phyloP scores from a whole-genome alignment of 495 filamentous ascomycete species.

The Clavariopsis aquatica region DNA sequence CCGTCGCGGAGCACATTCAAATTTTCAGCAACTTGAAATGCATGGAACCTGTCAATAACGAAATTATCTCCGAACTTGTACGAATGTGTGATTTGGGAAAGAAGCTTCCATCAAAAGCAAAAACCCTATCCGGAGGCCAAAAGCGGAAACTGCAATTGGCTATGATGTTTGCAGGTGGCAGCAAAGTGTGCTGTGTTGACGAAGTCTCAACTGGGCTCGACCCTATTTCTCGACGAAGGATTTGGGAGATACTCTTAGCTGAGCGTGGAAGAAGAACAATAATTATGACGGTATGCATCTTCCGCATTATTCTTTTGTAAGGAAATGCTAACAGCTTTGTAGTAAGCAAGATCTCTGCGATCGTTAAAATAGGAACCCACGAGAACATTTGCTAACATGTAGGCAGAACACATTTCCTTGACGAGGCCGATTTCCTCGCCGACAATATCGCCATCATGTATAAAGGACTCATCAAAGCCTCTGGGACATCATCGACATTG shows the following conservation, averaged over 20 bases:
- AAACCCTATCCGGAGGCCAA: conserved; percentile 80
- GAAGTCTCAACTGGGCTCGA: conserved; percentile 77
- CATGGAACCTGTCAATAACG: conserved; percentile 49
- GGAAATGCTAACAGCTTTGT: no score
- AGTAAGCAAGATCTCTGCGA: no score
- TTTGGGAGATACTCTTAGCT: conserved; percentile 88
- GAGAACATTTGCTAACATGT: no score
- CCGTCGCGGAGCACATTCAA: conserved; percentile 74
- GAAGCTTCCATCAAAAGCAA: conserved; percentile 65
- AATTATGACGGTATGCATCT: no score
- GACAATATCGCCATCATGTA: conserved; percentile 47
- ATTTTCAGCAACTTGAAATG: conserved; percentile 80
- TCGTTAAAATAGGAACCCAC: no score
- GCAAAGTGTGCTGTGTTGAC: conserved; percentile 84
- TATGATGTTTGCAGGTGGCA: conserved; percentile 92
- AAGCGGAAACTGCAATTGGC: conserved; percentile 87
- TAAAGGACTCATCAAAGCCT: conserved; percentile 43
- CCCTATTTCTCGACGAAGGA: conserved; percentile 77
- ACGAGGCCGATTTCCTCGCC: conserved; percentile 47
- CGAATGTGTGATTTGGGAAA: conserved; percentile 65
- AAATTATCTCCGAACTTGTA: conserved; percentile 59
- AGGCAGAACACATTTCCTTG: conserved; percentile 62
- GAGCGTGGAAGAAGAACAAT: conserved; percentile 77
- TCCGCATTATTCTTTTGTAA: no score
- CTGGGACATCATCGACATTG: conserved; percentile 42